Conservation (phyloP, 805 yeast genomes). For the Saccharomyces kudriavzevii region DNA sequence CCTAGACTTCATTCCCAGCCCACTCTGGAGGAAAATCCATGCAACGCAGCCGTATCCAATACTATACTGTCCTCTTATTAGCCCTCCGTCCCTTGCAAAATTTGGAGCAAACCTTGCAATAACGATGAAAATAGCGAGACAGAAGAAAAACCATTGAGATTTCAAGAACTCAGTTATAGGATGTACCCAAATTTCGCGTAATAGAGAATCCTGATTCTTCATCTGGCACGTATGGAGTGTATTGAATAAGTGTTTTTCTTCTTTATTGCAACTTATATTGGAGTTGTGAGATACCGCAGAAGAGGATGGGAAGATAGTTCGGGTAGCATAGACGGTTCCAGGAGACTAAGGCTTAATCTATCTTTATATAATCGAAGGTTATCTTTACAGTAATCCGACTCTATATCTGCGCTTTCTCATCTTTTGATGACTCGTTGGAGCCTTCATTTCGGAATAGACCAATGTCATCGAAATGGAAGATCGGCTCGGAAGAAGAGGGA, state of each 20-base stretch:
- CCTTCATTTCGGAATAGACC: neutral
- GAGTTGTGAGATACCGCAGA: neutral
- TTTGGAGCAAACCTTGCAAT: slow-evolving; percentile 72
- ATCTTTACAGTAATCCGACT: neutral
- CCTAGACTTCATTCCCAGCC: slow-evolving; percentile 64
- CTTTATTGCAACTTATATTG: neutral
- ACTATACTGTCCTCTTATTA: slow-evolving; percentile 62
- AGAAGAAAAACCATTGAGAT: slow-evolving; percentile 68
- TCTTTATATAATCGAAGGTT: neutral
- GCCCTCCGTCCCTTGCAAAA: slow-evolving; percentile 78
- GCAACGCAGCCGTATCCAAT: slow-evolving; percentile 86
- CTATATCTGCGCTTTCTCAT: neutral
- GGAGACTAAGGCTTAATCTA: neutral
- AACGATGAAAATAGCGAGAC: slow-evolving; percentile 63
- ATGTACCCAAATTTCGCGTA: slow-evolving; percentile 14
- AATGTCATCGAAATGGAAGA: neutral
- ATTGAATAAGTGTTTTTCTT: neutral
- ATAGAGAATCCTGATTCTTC: neutral
- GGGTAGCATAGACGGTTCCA: neutral
- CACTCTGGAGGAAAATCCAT: slow-evolving; percentile 72
- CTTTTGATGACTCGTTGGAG: neutral
- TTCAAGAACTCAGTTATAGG: slow-evolving; percentile 15
- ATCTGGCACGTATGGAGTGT: neutral
- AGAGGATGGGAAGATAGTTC: neutral
- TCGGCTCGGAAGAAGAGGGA: neutral